Evolutionary conservation across 106 monocot species (phyloP).

Genomic region (Cymbidium sinense): DNA sequence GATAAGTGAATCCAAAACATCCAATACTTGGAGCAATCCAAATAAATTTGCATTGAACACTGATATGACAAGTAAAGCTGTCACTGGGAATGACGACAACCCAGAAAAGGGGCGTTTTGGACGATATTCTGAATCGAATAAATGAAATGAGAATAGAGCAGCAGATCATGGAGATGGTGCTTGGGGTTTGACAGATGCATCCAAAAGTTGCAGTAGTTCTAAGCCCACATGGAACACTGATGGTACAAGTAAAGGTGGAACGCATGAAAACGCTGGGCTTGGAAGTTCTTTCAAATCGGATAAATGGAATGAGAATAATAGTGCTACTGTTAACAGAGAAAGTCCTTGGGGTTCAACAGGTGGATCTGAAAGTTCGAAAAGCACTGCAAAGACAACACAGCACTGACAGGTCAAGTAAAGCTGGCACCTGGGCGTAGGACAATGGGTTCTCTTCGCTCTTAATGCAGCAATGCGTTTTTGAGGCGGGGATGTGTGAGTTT

Average conservation of each 20-base stretch:
- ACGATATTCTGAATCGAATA: neutral
- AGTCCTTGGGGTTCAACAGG: conserved; percentile 1
- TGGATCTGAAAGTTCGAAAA: conserved; percentile 6
- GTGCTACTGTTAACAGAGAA: neutral
- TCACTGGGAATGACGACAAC: conserved; percentile 2
- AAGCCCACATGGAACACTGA: neutral
- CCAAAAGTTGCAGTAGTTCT: conserved; percentile 2
- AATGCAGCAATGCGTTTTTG: too few relatives aligned
- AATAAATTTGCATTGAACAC: neutral
- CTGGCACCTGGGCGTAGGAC: too few relatives aligned
- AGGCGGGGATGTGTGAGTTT: too few relatives aligned
- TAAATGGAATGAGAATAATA: conserved; percentile 7
- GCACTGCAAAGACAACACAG: neutral
- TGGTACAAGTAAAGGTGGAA: neutral
- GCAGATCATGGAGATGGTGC: neutral
- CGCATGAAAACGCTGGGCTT: neutral
- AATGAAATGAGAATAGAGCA: conserved; percentile 16
- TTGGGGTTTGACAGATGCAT: neutral
- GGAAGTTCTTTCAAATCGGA: neutral
- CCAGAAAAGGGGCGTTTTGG: neutral
- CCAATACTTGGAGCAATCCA: neutral
- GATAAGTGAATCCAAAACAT: neutral
- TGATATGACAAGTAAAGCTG: conserved; percentile 7
- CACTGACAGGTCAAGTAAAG: neutral
- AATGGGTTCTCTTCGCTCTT: too few relatives aligned